Evolutionary conservation across 2,329 filamentous ascomycete genomes (phyloP).

Genomic region (Curvularia sp.): DNA sequence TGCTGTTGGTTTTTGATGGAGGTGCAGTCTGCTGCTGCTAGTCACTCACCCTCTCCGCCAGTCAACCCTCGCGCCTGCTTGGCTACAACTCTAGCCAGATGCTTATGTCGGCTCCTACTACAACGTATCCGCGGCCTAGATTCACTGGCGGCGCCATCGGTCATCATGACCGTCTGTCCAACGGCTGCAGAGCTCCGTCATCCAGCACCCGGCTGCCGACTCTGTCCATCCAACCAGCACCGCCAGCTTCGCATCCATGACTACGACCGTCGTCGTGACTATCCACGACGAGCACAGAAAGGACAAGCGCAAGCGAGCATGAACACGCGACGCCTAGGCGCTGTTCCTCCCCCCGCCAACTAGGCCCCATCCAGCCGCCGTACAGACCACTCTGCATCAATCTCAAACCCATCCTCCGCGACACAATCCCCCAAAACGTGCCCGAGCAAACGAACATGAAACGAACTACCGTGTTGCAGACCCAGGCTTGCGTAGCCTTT

Average conservation of each 20-base stretch:
- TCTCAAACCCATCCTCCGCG: conserved; percentile 20
- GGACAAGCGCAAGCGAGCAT: conserved; percentile 16
- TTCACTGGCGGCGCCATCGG: background rate
- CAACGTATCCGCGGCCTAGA: no score
- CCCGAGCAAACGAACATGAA: conserved; percentile 17
- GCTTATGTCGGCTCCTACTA: no score
- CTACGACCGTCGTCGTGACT: background rate
- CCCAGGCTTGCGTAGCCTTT: conserved; percentile 14
- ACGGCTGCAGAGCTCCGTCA: conserved; percentile 7
- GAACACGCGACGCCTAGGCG: background rate
- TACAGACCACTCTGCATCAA: conserved; percentile 14
- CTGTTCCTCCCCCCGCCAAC: conserved; percentile 1
- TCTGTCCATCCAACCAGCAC: no score
- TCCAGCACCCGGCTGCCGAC: background rate
- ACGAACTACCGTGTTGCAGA: conserved; percentile 15
- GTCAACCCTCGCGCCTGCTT: no score
- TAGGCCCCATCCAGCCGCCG: conserved; percentile 4
- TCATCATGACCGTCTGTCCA: conserved; percentile 17
- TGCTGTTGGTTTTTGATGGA: conserved; percentile 16
- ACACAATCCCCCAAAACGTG: conserved; percentile 3
- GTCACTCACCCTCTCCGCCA: no score
- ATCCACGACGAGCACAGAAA: background rate
- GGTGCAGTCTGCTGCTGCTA: conserved; percentile 1
- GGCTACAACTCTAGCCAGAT: no score
- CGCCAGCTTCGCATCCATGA: background rate